These are phyloP conservation scores for Neophaeococcomyces mojaviensis DNA, from an alignment of 2,329 filamentous ascomycete genomes.

Conservation along the genomic window DNA sequence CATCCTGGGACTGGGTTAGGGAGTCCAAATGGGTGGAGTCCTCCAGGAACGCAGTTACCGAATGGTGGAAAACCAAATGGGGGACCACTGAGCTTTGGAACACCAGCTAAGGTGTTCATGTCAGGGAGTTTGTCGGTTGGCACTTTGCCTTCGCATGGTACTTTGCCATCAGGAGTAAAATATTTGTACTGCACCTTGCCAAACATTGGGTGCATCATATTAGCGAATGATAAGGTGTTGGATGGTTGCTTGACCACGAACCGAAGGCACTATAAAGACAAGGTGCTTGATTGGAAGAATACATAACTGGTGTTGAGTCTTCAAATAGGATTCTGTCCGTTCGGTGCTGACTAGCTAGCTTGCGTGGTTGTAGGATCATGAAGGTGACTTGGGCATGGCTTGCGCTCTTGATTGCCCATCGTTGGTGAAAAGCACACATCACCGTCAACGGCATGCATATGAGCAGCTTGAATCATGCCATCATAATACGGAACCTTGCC, in stretches of 20 bases:
- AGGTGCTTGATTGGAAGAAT: not conserved
- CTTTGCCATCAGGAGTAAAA: constrained; percentile 26
- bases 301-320: not conserved
- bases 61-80: too few relatives aligned
- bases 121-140: constrained; percentile 16
- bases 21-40: constrained; percentile 3
- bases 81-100: too few relatives aligned
- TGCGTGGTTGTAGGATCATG: not conserved
- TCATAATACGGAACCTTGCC: too few relatives aligned
- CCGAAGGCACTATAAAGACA: not conserved
- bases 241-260: not conserved
- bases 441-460: too few relatives aligned
- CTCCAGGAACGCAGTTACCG: constrained; percentile 4
- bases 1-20: not conserved
- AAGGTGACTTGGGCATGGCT: not conserved
- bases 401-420: too few relatives aligned
- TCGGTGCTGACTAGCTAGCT: not conserved
- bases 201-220: constrained; percentile 5
- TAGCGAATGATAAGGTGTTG: not conserved
- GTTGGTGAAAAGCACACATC: too few relatives aligned
- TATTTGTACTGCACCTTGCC: constrained; percentile 21
- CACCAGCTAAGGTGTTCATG: not conserved
- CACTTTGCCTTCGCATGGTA: constrained; percentile 27
- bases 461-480: too few relatives aligned
- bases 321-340: not conserved